Base-by-base conservation (phyloP, 2,329 filamentous ascomycete species). In the Dendrostoma leiphaemia region DNA sequence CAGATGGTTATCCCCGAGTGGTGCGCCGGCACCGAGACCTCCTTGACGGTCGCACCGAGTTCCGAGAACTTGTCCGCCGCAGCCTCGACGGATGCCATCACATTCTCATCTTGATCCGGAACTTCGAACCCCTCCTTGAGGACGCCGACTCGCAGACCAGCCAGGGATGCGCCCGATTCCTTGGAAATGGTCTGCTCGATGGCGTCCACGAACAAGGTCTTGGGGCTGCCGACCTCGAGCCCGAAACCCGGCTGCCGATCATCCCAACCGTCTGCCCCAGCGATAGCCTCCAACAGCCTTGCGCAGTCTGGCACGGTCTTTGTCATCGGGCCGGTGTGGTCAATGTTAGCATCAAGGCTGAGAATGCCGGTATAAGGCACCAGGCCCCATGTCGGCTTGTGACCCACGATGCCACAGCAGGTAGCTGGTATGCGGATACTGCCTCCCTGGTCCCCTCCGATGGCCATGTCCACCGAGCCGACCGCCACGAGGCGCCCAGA, bases 1-100 rank as follows among this genome's bases (percentile, higher is more conserved):
- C 78, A 81, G 46, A 81, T 74, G 0, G 72, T 64, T 0, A 77
- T 71, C 0, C 75, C 79, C 6, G 74, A 62, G 4, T 68, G 61
- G 59, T 82, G 79, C 59, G 79, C 67, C 0, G 78, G 77, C 3
- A 81, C 65, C 0, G 73, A 77, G 1, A 80, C 60, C 7, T 78
- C 71, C 3, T 68, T 57, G 4, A 81, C 74, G 7, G 65, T 61
- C 2, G 76, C 77, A 1, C 77, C 77, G 7, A 72, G 67, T 9
- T 68, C 63, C 24, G 60, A 53, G 59, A 79, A 73, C 13, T 64
- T 55, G 2, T 60, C 62, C 10, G 74, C 74, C 4, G 71, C 66
- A 6, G 64, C 48, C 6, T 65, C 58, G 19, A 78, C 69, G 1
- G 62, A 64, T n/a, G 69, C 62, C 19, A 67, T 61, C 0, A 81